These are phyloP conservation scores for Mycena albidolilacea DNA, from an alignment of 768 basidiomycete species.

Conservation along the genomic window DNA sequence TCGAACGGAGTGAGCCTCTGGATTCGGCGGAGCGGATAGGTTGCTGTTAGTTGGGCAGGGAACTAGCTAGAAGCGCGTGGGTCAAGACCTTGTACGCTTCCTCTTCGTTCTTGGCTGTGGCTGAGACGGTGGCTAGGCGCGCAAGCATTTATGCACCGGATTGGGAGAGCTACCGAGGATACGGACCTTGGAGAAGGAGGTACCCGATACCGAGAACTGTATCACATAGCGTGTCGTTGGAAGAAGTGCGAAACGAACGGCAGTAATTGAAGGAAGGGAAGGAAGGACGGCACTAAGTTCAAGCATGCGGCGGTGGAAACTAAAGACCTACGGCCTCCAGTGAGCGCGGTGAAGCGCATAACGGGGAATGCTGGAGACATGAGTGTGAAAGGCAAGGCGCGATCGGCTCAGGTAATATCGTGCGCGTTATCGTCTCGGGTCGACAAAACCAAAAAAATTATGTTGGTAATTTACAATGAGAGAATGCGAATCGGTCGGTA, in stretches of 20 bases:
- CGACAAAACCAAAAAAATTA: constrained; percentile 2
- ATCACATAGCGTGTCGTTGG: not conserved
- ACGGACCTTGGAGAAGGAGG: constrained; percentile 39
- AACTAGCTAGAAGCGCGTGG: not conserved
- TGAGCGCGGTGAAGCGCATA: constrained; percentile 38
- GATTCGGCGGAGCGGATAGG: not conserved
- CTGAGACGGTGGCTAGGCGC: constrained; percentile 65
- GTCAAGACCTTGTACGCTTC: constrained; percentile 65
- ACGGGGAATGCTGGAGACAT: constrained; percentile 40
- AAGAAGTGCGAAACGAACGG: constrained; percentile 12
- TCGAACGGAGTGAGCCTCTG: constrained; percentile 78
- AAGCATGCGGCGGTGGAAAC: constrained; percentile 15
- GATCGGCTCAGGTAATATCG: not conserved
- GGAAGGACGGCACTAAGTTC: constrained; percentile 18
- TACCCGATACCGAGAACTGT: constrained; percentile 38
- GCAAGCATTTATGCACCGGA: constrained; percentile 9
- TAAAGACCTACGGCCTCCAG: constrained; percentile 31
- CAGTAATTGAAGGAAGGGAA: constrained; percentile 26
- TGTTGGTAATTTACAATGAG: constrained; percentile 21
- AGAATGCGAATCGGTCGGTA: not conserved
- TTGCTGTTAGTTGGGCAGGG: not conserved
- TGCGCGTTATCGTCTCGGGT: constrained; percentile 16
- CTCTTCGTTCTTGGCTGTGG: constrained; percentile 67
- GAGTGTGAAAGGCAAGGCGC: not conserved
- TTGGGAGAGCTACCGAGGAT: constrained; percentile 5